Conservation (phyloP, 495 filamentous ascomycete species). For the Penicillium verhagenii region DNA sequence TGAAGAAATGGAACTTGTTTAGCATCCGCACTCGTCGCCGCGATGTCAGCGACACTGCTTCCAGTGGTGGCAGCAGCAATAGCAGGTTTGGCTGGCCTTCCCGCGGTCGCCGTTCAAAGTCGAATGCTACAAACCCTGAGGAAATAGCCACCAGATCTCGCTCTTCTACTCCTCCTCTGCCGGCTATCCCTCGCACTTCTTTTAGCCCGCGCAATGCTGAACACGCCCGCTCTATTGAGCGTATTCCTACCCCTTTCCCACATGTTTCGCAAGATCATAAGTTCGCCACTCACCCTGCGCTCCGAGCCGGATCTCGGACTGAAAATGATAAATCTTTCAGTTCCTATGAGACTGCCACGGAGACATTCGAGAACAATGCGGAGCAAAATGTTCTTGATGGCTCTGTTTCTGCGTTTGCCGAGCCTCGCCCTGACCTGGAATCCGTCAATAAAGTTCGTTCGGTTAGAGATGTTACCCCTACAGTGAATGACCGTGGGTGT, state of each 20-base stretch:
- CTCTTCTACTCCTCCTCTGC: conserved; percentile 19
- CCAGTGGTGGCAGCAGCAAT: conserved; percentile 10
- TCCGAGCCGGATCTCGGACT: not conserved
- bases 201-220: not conserved
- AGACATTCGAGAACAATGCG: not conserved
- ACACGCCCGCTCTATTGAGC: not conserved
- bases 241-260: not conserved
- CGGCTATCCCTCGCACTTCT: conserved; percentile 4
- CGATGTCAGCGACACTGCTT: conserved; percentile 8
- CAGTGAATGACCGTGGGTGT: too few species aligned
- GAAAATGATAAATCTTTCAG: not conserved
- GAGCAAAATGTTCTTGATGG: not conserved
- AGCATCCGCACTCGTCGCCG: conserved; percentile 21
- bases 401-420: not conserved
- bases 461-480: not conserved
- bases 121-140: not conserved
- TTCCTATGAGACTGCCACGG: not conserved
- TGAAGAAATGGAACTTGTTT: conserved; percentile 25
- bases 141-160: conserved; percentile 5
- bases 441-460: not conserved
- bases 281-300: not conserved
- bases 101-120: conserved; percentile 8
- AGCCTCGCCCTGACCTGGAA: not conserved
- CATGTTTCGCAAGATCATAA: not conserved
- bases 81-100: conserved; percentile 18